These are phyloP conservation scores for Colletotrichum caudatum DNA, from an alignment of 2,329 filamentous ascomycete genomes.

Conservation along the genomic window DNA sequence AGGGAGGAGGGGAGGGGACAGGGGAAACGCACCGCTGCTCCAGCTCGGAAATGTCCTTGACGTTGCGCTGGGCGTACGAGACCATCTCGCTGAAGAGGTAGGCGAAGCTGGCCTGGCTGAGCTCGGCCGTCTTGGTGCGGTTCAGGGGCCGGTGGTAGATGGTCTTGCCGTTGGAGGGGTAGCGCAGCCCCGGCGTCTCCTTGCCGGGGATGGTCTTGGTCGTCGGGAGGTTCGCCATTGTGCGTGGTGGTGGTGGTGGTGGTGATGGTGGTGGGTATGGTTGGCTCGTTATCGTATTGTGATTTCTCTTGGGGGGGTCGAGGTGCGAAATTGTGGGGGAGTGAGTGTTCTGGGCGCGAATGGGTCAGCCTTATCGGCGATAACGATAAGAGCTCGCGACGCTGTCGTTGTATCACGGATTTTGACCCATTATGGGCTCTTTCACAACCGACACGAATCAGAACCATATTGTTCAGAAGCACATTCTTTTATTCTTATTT, in stretches of 20 bases:
- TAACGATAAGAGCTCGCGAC: constrained; percentile 37
- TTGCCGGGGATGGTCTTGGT: constrained; percentile 58
- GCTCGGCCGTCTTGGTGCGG: constrained; percentile 86
- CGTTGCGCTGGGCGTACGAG: constrained; percentile 88
- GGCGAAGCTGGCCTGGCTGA: constrained; percentile 93
- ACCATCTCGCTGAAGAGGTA: constrained; percentile 98
- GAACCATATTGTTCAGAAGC: not conserved
- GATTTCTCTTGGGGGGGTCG: not conserved
- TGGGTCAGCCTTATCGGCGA: constrained; percentile 38
- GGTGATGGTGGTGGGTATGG: too few species aligned
- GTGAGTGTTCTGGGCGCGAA: not conserved
- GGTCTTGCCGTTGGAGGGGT: constrained; percentile 93
- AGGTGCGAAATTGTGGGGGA: not conserved
- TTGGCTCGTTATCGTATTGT: not conserved
- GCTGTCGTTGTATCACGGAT: not conserved
- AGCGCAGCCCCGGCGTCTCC: constrained; percentile 76
- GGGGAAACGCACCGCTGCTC: constrained; percentile 78
- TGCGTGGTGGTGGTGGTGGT: constrained; percentile 3
- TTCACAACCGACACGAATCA: not conserved
- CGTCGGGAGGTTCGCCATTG: constrained; percentile 65
- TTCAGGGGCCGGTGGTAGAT: constrained; percentile 98
- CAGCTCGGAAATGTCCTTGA: constrained; percentile 92
- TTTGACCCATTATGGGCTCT: too few species aligned
- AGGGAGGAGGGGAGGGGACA: not conserved
- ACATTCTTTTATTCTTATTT: not conserved